phyloP scores from a whole-genome alignment of 257 asterid species.

The Solanum peruvianum region DNA sequence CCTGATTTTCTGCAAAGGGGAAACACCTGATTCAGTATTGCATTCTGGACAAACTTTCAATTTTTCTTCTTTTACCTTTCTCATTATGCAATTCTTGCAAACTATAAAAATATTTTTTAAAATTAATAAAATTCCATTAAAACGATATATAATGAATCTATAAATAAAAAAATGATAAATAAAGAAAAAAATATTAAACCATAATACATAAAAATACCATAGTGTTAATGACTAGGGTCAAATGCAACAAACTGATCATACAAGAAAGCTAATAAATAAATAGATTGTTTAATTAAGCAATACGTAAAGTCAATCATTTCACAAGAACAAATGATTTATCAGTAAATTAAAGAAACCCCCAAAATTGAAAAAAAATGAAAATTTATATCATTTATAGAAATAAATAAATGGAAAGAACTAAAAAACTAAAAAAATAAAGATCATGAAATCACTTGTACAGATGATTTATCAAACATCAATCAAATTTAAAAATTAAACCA shows the following conservation, averaged over 20 bases:
- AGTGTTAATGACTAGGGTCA: too few relatives aligned
- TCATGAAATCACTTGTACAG: not conserved
- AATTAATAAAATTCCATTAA: not conserved
- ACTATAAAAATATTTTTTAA: slow-evolving; percentile 6
- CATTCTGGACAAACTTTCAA: slow-evolving; percentile 44
- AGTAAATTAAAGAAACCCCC: not conserved
- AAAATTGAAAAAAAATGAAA: not conserved
- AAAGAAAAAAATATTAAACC: not conserved
- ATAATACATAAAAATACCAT: too few relatives aligned
- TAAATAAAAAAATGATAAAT: not conserved
- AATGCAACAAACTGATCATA: too few relatives aligned
- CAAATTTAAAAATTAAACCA: not conserved
- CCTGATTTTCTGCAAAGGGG: slow-evolving; percentile 57
- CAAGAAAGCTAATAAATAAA: not conserved
- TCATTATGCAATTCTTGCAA: slow-evolving; percentile 52
- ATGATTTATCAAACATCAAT: not conserved
- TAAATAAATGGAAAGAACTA: not conserved
- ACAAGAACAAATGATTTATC: not conserved
- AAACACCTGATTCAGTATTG: slow-evolving; percentile 34
- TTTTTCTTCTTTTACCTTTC: slow-evolving; percentile 31
- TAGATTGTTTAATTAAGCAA: not conserved
- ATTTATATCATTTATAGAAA: not conserved
- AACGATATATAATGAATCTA: not conserved
- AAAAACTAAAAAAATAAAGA: not conserved
- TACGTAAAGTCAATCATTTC: not conserved